These are phyloP conservation scores for Verticillium alfalfae DNA, from an alignment of 2,329 filamentous ascomycete genomes.

Conservation along the genomic window DNA sequence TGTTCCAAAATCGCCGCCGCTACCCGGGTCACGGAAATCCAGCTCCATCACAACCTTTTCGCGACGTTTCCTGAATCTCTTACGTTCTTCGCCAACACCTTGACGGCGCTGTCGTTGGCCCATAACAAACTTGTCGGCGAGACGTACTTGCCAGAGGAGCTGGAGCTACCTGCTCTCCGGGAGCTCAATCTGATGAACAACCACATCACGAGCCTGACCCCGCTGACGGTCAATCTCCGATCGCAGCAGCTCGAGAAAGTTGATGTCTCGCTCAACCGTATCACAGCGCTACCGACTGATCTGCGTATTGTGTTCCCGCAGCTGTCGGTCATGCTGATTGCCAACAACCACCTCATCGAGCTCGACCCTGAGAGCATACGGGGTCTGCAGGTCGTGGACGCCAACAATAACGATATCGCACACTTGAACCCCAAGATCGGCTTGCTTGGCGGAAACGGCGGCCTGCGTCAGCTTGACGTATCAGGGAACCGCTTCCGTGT, in stretches of 20 bases:
- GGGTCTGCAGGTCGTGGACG: conserved; percentile 71
- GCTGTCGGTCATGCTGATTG: conserved; percentile 64
- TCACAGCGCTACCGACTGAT: conserved; percentile 59
- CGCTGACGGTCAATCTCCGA: conserved; percentile 60
- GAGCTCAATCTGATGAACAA: conserved; percentile 74
- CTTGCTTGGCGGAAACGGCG: conserved; percentile 58
- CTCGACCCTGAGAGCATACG: conserved; percentile 68
- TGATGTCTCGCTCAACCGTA: conserved; percentile 77
- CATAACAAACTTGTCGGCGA: conserved; percentile 66
- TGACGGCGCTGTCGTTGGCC: conserved; percentile 68
- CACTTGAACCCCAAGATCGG: conserved; percentile 76
- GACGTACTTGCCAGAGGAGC: conserved; percentile 57
- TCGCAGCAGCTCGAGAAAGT: conserved; percentile 72
- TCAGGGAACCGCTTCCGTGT: conserved; percentile 84
- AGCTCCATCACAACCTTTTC: conserved; percentile 74
- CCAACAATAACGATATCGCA: conserved; percentile 81
- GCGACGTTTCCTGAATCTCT: conserved; percentile 65
- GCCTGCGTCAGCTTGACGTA: conserved; percentile 66
- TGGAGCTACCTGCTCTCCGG: conserved; percentile 68
- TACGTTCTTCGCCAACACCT: conserved; percentile 62
- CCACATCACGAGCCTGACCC: conserved; percentile 63
- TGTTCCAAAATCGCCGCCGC: conserved; percentile 49
- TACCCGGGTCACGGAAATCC: conserved; percentile 50
- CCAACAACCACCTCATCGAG: conserved; percentile 73
- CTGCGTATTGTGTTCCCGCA: conserved; percentile 65